Evolutionary conservation across 371 early-diverging fungal species (phyloP).

Genomic region (Syncephalastrum contaminatum): DNA sequence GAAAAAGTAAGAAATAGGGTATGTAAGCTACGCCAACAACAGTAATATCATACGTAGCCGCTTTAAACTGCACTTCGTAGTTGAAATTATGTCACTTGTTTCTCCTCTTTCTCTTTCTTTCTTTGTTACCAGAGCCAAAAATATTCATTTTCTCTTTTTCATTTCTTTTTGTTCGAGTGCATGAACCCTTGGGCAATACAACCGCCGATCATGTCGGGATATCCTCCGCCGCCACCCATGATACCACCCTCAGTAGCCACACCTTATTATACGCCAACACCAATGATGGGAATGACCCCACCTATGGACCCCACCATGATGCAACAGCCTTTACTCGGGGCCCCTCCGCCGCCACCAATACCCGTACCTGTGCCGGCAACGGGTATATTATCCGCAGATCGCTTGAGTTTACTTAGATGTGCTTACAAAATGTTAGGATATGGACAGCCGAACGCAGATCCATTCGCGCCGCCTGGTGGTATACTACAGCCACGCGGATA

Average conservation of each 20-base stretch:
- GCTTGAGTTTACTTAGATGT: too few species aligned
- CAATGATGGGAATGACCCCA: slow-evolving; percentile 9
- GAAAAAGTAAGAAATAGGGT: too few species aligned
- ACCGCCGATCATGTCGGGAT: not conserved
- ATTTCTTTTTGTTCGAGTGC: too few species aligned
- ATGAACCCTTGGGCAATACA: not conserved
- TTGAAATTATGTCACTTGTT: not conserved
- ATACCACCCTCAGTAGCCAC: slow-evolving; percentile 4
- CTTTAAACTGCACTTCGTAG: too few species aligned
- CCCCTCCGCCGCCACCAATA: slow-evolving; percentile 3
- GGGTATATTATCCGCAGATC: not conserved
- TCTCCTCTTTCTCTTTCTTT: not conserved
- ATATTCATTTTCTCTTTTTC: not conserved
- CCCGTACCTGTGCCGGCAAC: not conserved
- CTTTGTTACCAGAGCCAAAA: not conserved
- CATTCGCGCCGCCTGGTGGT: slow-evolving; percentile 2
- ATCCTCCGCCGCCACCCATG: slow-evolving; percentile 9
- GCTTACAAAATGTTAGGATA: not conserved
- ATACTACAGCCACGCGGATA: not conserved
- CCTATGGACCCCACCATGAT: slow-evolving; percentile 8
- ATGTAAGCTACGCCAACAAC: too few species aligned
- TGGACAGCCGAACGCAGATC: too few species aligned
- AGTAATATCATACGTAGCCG: too few species aligned
- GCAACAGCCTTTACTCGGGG: not conserved
- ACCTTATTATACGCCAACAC: slow-evolving; percentile 6